A percentile compares a stretch with the other conserved stretches of the same genome.
Evolutionary conservation across 1,139 yeast species (phyloP).

Genomic region (Kodamaea plutei): DNA sequence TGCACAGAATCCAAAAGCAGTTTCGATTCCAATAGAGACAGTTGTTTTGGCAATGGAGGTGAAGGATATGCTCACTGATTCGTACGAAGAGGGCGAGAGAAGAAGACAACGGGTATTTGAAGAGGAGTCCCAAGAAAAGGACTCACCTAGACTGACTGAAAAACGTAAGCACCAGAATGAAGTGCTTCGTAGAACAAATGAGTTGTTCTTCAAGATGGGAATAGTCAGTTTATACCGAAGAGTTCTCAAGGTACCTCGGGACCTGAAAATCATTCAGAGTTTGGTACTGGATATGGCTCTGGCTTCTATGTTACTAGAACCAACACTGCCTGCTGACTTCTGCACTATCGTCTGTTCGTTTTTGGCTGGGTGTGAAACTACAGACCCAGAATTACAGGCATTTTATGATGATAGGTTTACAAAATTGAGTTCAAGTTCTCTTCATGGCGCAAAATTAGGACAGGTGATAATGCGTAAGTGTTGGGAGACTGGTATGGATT

Average conservation of each 20-base stretch:
- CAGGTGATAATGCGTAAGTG: constrained; percentile 48
- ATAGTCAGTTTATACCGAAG: constrained; percentile 55
- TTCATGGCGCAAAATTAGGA: constrained; percentile 47
- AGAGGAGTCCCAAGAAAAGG: constrained; percentile 14
- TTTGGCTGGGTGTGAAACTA: constrained; percentile 57
- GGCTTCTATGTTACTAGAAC: constrained; percentile 26
- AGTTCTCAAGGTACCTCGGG: constrained; percentile 45
- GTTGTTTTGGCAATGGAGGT: constrained; percentile 46
- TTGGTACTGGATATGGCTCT: constrained; percentile 40
- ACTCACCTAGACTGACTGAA: constrained; percentile 17
- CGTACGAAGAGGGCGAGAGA: constrained; percentile 33
- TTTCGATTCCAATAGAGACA: constrained; percentile 29
- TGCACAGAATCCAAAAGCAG: constrained; percentile 8
- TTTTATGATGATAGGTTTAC: constrained; percentile 38
- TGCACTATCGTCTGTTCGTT: constrained; percentile 55
- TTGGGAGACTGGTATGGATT: constrained; percentile 54
- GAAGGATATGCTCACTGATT: constrained; percentile 32
- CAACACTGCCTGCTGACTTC: constrained; percentile 49
- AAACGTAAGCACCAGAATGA: constrained; percentile 31
- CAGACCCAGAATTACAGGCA: constrained; percentile 28
- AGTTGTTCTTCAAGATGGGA: constrained; percentile 53
- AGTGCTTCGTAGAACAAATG: constrained; percentile 50
- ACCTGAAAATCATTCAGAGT: constrained; percentile 44
- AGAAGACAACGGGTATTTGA: constrained; percentile 30
- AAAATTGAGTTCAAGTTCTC: constrained; percentile 40